These are phyloP conservation scores for Pilatotrama ljubarskyi DNA, from an alignment of 768 basidiomycete genomes.

Conservation along the genomic window DNA sequence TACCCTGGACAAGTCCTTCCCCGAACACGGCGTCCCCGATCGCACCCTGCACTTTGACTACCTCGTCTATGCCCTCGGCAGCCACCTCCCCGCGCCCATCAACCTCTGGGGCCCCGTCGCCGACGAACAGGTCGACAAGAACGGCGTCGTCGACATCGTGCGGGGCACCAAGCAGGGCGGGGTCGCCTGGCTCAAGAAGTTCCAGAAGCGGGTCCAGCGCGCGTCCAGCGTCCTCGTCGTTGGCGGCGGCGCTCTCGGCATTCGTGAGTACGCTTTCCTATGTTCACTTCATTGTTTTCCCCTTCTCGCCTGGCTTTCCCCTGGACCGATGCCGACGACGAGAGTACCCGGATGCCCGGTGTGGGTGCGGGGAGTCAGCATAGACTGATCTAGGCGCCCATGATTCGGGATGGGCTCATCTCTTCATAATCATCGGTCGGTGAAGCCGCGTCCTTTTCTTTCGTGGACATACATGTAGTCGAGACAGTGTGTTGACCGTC, in stretches of 20 bases:
- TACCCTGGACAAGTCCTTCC: slow-evolving; percentile 49
- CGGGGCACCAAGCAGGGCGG: slow-evolving; percentile 51
- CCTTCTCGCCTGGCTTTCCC: neutral
- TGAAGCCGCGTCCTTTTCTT: neutral
- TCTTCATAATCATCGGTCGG: neutral
- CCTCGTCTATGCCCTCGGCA: slow-evolving; percentile 61
- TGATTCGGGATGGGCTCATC: neutral
- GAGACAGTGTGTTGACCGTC: neutral
- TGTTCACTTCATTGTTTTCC: neutral
- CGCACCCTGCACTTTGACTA: slow-evolving; percentile 51
- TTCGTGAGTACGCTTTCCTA: slow-evolving; percentile 47
- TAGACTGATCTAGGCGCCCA: slow-evolving; percentile 7
- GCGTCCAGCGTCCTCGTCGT: slow-evolving; percentile 59
- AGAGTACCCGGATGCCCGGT: neutral
- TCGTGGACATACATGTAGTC: too few species aligned
- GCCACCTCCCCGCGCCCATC: slow-evolving; percentile 53
- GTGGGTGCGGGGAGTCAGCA: slow-evolving; percentile 1
- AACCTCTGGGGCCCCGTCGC: slow-evolving; percentile 48
- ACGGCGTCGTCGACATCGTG: slow-evolving; percentile 10
- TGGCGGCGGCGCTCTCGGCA: slow-evolving; percentile 73
- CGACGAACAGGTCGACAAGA: slow-evolving; percentile 14
- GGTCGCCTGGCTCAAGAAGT: slow-evolving; percentile 50
- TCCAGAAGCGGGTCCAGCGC: slow-evolving; percentile 48
- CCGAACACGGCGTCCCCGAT: slow-evolving; percentile 42
- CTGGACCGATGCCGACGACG: neutral